Evolutionary conservation across 176 grass and related monocot species (phyloP).

Genomic region (Avena eriantha): DNA sequence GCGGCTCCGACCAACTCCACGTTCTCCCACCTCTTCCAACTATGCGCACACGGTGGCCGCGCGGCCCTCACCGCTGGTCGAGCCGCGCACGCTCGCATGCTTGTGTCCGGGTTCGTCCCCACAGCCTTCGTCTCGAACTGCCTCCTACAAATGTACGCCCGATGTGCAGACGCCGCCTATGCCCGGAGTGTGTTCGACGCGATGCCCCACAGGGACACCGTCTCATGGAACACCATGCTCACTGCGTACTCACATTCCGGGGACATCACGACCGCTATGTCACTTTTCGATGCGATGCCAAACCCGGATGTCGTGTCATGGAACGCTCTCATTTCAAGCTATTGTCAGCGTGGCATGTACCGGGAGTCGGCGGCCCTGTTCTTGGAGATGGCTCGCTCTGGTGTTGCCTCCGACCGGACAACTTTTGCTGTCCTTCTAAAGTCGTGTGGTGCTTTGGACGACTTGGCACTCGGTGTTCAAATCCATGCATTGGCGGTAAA

Average conservation of each 20-base stretch:
- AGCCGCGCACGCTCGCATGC: slow-evolving; percentile 63
- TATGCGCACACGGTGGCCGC: slow-evolving; percentile 49
- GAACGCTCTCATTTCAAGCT: slow-evolving; percentile 68
- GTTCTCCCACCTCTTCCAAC: slow-evolving; percentile 76
- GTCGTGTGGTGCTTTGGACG: slow-evolving; percentile 53
- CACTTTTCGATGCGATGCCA: slow-evolving; percentile 61
- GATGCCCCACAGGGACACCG: slow-evolving; percentile 55
- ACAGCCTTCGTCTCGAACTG: slow-evolving; percentile 75
- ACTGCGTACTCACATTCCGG: slow-evolving; percentile 43
- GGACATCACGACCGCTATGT: slow-evolving; percentile 14
- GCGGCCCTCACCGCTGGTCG: slow-evolving; percentile 47
- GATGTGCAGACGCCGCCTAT: slow-evolving; percentile 42
- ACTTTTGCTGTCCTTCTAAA: slow-evolving; percentile 74
- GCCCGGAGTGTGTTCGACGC: slow-evolving; percentile 64
- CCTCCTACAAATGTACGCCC: slow-evolving; percentile 74
- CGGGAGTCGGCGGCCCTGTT: slow-evolving; percentile 53
- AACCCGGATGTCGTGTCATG: slow-evolving; percentile 72
- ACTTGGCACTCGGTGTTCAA: slow-evolving; percentile 61
- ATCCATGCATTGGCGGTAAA: slow-evolving; percentile 58
- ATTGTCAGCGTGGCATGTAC: slow-evolving; percentile 46
- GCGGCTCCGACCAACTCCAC: slow-evolving; percentile 22
- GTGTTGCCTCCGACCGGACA: slow-evolving; percentile 47
- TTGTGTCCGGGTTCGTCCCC: slow-evolving; percentile 65
- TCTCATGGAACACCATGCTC: slow-evolving; percentile 87
- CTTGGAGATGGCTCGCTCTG: slow-evolving; percentile 53